phyloP scores from a whole-genome alignment of 148 eudicot species.

The Rhododendron griersonianum region DNA sequence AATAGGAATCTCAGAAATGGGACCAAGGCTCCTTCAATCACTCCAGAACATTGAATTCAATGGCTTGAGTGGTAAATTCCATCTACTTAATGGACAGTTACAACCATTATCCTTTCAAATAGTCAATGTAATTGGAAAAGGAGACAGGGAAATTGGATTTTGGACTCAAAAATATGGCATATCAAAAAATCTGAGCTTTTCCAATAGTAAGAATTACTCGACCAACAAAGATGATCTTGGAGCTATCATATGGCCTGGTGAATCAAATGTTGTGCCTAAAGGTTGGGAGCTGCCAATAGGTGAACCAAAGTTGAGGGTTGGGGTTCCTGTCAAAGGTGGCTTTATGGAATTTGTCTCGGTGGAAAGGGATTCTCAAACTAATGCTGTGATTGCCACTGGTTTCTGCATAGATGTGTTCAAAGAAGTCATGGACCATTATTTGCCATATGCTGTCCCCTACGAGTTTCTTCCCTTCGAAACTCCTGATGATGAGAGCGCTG shows the following conservation, averaged over 20 bases:
- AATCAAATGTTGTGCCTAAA: slow-evolving; percentile 29
- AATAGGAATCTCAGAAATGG: slow-evolving; percentile 40
- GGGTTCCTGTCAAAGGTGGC: slow-evolving; percentile 33
- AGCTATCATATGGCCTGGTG: slow-evolving; percentile 63
- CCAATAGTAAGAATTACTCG: slow-evolving; percentile 10
- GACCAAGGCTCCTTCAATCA: slow-evolving; percentile 33
- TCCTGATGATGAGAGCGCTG: slow-evolving; percentile 13
- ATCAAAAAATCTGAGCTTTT: slow-evolving; percentile 1
- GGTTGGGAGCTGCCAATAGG: slow-evolving; percentile 54
- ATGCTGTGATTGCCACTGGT: slow-evolving; percentile 21
- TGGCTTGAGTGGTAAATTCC: slow-evolving; percentile 60
- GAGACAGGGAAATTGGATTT: slow-evolving; percentile 40
- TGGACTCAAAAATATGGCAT: slow-evolving; percentile 51
- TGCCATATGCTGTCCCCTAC: slow-evolving; percentile 26
- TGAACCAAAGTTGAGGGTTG: slow-evolving; percentile 33
- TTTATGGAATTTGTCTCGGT: slow-evolving; percentile 37
- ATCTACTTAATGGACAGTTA: slow-evolving; percentile 37
- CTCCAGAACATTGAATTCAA: slow-evolving; percentile 27
- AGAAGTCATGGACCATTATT: slow-evolving; percentile 23
- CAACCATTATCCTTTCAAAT: slow-evolving; percentile 30
- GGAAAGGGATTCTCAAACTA: slow-evolving; percentile 16
- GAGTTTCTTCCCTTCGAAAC: slow-evolving; percentile 28
- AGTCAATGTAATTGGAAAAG: slow-evolving; percentile 39
- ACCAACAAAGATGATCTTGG: slow-evolving; percentile 27
- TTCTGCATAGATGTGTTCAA: slow-evolving; percentile 53